Evolutionary conservation across 176 grass and related monocot species (phyloP).

Genomic region (Miscanthus lutarioriparius): DNA sequence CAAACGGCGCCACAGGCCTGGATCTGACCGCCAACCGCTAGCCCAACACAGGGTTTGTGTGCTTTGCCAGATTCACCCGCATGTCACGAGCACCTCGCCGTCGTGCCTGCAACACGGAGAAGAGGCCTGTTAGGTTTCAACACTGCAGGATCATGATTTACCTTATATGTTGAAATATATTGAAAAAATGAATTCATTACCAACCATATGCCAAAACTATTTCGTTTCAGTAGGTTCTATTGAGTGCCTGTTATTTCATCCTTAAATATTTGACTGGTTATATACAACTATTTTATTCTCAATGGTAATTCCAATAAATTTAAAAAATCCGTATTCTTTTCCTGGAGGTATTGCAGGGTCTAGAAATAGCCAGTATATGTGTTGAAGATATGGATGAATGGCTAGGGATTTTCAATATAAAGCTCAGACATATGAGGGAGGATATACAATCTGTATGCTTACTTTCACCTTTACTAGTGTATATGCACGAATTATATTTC

Average conservation of each 20-base stretch:
- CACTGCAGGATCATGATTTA: too few species aligned
- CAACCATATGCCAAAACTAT: too few species aligned
- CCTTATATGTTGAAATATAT: too few species aligned
- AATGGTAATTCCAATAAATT: background rate
- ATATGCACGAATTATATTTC: slow-evolving; percentile 4
- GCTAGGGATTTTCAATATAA: slow-evolving; percentile 97
- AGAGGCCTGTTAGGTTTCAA: too few species aligned
- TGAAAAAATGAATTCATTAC: too few species aligned
- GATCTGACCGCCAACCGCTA: too few species aligned
- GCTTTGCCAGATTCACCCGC: too few species aligned
- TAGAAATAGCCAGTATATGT: slow-evolving; percentile 74
- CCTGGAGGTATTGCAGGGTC: slow-evolving; percentile 71
- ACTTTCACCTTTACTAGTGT: background rate
- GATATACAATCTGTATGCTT: slow-evolving; percentile 90
- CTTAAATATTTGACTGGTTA: background rate
- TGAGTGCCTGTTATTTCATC: background rate
- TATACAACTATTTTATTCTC: background rate
- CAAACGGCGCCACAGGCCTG: too few species aligned
- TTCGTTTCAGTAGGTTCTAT: background rate
- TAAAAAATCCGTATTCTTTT: background rate
- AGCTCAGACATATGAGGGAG: slow-evolving; percentile 97
- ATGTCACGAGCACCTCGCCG: too few species aligned
- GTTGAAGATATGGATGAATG: slow-evolving; percentile 99
- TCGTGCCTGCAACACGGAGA: too few species aligned
- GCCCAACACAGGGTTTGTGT: too few species aligned